A percentile compares a stretch with the other conserved stretches of the same genome.
phyloP scores from a whole-genome alignment of 179 eudicot genomes.

The Dionaea muscipula region DNA sequence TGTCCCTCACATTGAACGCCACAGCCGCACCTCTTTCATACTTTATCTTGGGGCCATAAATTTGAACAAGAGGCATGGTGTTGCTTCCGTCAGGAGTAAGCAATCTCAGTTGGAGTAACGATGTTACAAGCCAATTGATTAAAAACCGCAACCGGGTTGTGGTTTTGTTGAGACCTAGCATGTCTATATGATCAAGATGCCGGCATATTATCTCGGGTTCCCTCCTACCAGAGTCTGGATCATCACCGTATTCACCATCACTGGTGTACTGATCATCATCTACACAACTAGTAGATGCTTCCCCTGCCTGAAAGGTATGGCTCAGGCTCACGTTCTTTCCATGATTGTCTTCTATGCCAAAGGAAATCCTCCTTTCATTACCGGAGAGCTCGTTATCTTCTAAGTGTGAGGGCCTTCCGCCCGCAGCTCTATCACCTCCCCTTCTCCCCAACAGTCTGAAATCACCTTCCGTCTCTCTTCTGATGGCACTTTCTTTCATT shows the following conservation, averaged over 20 bases:
- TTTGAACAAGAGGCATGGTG: slow-evolving; percentile 51
- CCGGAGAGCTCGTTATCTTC: slow-evolving; percentile 60
- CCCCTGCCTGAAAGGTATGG: slow-evolving; percentile 50
- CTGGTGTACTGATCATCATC: slow-evolving; percentile 56
- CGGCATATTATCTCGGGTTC: slow-evolving; percentile 84
- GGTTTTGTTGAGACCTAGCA: slow-evolving; percentile 92
- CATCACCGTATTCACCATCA: slow-evolving; percentile 67
- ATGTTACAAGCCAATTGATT: slow-evolving; percentile 94
- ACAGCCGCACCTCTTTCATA: slow-evolving; percentile 96
- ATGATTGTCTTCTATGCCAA: slow-evolving; percentile 53
- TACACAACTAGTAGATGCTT: slow-evolving; percentile 41
- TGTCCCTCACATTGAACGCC: slow-evolving; percentile 77
- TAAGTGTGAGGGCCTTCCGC: slow-evolving; percentile 51
- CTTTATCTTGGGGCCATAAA: slow-evolving; percentile 92
- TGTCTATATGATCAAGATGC: slow-evolving; percentile 93
- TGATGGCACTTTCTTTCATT: slow-evolving; percentile 61
- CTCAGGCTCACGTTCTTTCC: slow-evolving; percentile 32
- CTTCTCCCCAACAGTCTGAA: slow-evolving; percentile 82
- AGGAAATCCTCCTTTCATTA: slow-evolving; percentile 69
- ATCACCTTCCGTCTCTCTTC: slow-evolving; percentile 88
- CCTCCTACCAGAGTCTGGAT: slow-evolving; percentile 51
- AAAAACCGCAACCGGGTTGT: slow-evolving; percentile 74
- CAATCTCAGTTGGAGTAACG: slow-evolving; percentile 61
- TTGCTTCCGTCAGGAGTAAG: slow-evolving; percentile 32
- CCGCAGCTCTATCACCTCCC: slow-evolving; percentile 37